phyloP scores from a whole-genome alignment of 306 rosid genomes.

The Castanospermum australe region DNA sequence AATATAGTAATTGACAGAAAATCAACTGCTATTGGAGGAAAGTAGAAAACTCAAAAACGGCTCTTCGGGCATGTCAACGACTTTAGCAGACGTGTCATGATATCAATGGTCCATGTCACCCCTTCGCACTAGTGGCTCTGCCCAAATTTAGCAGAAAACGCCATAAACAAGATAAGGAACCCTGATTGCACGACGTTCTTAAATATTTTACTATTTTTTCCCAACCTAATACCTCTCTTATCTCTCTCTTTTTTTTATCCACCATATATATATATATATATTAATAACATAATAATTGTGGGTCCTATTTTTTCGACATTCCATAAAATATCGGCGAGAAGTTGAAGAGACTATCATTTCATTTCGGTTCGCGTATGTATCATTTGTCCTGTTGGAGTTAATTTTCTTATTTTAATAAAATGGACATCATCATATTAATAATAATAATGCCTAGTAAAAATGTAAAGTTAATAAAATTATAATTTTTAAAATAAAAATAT shows the following conservation, averaged over 20 bases:
- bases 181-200: slow-evolving; percentile 32
- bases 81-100: slow-evolving; percentile 26
- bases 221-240: slow-evolving; percentile 7
- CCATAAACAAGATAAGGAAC: slow-evolving; percentile 57
- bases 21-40: too few relatives aligned
- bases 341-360: background rate
- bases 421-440: too few relatives aligned
- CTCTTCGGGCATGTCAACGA: background rate
- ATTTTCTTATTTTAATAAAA: too few relatives aligned
- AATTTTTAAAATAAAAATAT: too few relatives aligned
- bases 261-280: background rate
- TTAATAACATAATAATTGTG: background rate
- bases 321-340: slow-evolving; percentile 1
- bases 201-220: background rate
- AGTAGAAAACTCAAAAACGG: too few relatives aligned
- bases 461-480: too few relatives aligned
- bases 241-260: background rate
- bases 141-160: background rate
- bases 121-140: slow-evolving; percentile 15
- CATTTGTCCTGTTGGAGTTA: too few relatives aligned
- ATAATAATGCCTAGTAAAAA: too few relatives aligned
- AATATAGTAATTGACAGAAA: too few relatives aligned
- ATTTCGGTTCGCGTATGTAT: background rate
- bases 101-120: slow-evolving; percentile 15
- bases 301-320: background rate